Conservation (phyloP, 192 early-diverging fungal genomes). For the Coemansia sp. region DNA sequence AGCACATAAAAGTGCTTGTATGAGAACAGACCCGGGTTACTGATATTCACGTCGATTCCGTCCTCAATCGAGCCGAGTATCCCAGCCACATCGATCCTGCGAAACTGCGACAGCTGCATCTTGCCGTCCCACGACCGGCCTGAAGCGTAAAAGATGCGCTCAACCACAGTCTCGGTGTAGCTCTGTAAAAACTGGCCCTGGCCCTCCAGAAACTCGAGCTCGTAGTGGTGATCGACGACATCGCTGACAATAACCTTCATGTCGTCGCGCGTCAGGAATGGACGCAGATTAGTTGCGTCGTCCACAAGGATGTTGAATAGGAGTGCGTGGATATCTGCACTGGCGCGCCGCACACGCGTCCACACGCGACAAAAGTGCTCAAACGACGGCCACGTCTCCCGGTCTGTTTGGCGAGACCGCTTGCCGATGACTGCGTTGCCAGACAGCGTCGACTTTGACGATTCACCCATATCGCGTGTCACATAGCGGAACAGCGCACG, state of each 20-base stretch:
- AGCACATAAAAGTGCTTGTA: conserved; percentile 99
- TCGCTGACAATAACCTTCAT: conserved; percentile 74
- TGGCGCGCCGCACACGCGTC: conserved; percentile 46
- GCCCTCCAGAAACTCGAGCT: conserved; percentile 77
- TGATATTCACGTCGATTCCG: conserved; percentile 63
- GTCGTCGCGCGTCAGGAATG: conserved; percentile 61
- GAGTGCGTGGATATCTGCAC: conserved; percentile 49
- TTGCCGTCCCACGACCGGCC: conserved; percentile 63
- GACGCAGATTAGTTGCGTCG: conserved; percentile 40
- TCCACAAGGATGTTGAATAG: conserved; percentile 61
- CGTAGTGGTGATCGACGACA: conserved; percentile 83
- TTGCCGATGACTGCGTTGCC: conserved; percentile 33
- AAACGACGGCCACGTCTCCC: conserved; percentile 27
- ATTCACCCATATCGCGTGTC: conserved; percentile 15
- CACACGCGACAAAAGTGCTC: conserved; percentile 39
- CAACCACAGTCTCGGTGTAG: conserved; percentile 89
- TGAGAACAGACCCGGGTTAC: conserved; percentile 83
- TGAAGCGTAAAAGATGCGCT: conserved; percentile 81
- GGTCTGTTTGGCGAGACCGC: conserved; percentile 44
- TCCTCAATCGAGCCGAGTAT: conserved; percentile 64
- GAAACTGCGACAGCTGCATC: conserved; percentile 77
- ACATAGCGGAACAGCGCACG: conserved; percentile 60
- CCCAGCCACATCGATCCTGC: conserved; percentile 61
- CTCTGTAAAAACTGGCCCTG: conserved; percentile 81
- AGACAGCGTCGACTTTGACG: conserved; percentile 4